These are phyloP conservation scores for barrel medic (Medicago truncatula) DNA, from an alignment of 306 rosid species.

Conservation along the genomic window DNA sequence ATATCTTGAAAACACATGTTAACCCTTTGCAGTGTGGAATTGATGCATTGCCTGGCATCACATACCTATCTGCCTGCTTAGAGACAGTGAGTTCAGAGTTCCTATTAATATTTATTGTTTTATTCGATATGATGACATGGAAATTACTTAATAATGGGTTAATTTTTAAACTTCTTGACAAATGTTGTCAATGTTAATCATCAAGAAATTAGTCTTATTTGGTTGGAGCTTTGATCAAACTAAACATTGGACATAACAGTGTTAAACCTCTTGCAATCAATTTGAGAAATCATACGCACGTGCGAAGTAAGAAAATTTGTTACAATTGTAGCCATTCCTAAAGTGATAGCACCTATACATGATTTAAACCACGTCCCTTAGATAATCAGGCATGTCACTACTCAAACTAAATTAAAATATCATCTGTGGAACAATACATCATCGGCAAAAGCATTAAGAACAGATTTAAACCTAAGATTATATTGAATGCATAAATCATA, in stretches of 20 bases:
- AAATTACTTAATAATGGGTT: slow-evolving; percentile 1
- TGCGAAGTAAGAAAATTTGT: not conserved
- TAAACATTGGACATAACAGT: not conserved
- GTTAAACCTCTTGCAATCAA: not conserved
- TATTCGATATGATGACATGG: slow-evolving; percentile 12
- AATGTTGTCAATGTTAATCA: slow-evolving; percentile 33
- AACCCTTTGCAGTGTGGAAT: slow-evolving; percentile 73
- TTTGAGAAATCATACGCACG: slow-evolving; percentile 26
- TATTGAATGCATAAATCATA: too few relatives aligned
- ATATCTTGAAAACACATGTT: slow-evolving; percentile 19
- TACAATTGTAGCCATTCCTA: not conserved
- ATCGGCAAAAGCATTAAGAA: too few relatives aligned
- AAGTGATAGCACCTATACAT: too few relatives aligned
- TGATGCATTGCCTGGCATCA: slow-evolving; percentile 97
- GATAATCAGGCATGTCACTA: too few relatives aligned
- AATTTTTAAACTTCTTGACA: slow-evolving; percentile 30
- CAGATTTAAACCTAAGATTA: too few relatives aligned
- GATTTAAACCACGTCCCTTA: too few relatives aligned
- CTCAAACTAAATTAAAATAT: too few relatives aligned
- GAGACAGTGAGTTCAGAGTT: slow-evolving; percentile 76
- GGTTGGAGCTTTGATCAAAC: slow-evolving; percentile 9
- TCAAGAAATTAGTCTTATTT: slow-evolving; percentile 24
- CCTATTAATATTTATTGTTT: slow-evolving; percentile 15
- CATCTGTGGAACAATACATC: too few relatives aligned
- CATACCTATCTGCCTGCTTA: slow-evolving; percentile 80